Base-by-base conservation (phyloP, 306 rosid genomes). In the Geum urbanum region DNA sequence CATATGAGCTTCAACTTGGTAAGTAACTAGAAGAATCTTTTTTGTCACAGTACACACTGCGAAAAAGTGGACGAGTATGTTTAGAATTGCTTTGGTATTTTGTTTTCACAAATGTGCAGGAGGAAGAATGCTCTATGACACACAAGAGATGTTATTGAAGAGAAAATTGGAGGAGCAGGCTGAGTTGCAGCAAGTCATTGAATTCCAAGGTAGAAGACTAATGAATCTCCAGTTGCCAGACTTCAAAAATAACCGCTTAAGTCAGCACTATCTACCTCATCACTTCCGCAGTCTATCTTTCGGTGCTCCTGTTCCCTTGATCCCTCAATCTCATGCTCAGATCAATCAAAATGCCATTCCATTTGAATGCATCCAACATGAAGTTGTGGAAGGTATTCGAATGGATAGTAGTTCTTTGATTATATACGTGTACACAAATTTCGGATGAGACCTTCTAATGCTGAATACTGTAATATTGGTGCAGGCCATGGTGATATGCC, bases 171-270 rank as follows among this genome's bases (percentile, higher is more conserved):
- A 86, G 79, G 91, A 90, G 82, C 95, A 86, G 78, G 92, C 85
- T 60, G 98, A 92, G 71, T 78, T 92, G 82, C 96, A 88, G 66
- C 91, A 88, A 75, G 91, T 81, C 69, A 77, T 94, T 78, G 97
- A 88, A 69, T 83, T 86, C 81, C 98, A 94, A 75, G 92, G 84
- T 39, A 84, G 90, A 78, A 86, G 97, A 82, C 67, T 94, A 77
- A 78, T 85, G 90, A 87, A 77, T 68, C 85, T 94, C 73, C 98
- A 88, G 75, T 96, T 94, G 67, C 97, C 96, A 0, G 94, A 90
- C 81, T 79, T 89, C 39, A 73, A 78, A 87, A 87, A 88, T 56
- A 87, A 75, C 64, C 85, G 79, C n/a, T 48, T 78, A 22, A 78
- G 76, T 71, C 92, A 84, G 80, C 96, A 92, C 68, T 89, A 82